These are phyloP conservation scores for Starmera quercuum DNA, from an alignment of 805 yeast species.

Conservation along the genomic window DNA sequence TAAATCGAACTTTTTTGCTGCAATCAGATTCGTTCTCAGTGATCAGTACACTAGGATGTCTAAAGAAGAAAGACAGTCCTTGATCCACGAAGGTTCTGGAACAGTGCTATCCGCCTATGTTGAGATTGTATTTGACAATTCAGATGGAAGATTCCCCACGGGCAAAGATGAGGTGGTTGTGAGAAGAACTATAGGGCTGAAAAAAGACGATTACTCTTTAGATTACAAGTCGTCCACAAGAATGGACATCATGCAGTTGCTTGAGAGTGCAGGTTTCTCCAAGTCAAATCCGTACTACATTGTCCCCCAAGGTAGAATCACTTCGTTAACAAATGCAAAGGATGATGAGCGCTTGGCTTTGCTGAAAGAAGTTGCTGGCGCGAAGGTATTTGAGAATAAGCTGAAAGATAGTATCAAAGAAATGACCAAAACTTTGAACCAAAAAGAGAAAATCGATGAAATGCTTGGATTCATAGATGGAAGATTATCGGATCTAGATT, in stretches of 20 bases:
- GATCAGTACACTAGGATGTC: conserved; percentile 84
- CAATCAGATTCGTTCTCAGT: conserved; percentile 84
- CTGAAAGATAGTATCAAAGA: conserved; percentile 72
- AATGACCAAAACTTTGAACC: conserved; percentile 64
- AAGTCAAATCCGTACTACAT: conserved; percentile 88
- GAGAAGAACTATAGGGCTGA: conserved; percentile 87
- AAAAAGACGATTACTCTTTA: conserved; percentile 83
- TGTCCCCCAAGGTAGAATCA: conserved; percentile 93
- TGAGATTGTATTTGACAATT: conserved; percentile 79
- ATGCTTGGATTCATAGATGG: conserved; percentile 63
- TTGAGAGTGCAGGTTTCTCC: conserved; percentile 91
- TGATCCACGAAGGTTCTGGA: conserved; percentile 86
- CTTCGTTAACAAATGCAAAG: conserved; percentile 81
- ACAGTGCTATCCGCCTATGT: conserved; percentile 90
- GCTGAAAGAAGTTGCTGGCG: conserved; percentile 91
- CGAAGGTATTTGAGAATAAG: conserved; percentile 80
- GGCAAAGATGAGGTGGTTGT: conserved; percentile 59
- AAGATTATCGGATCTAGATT: conserved; percentile 68
- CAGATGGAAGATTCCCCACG: conserved; percentile 57
- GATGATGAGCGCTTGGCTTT: conserved; percentile 73
- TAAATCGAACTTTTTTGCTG: conserved; percentile 91
- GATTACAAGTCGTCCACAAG: conserved; percentile 76
- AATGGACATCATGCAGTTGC: conserved; percentile 69
- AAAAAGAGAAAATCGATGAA: conserved; percentile 66
- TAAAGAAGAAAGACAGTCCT: conserved; percentile 77